Base-by-base conservation (phyloP, 1,284 basidiomycete species). In the Pseudozyma thailandica region DNA sequence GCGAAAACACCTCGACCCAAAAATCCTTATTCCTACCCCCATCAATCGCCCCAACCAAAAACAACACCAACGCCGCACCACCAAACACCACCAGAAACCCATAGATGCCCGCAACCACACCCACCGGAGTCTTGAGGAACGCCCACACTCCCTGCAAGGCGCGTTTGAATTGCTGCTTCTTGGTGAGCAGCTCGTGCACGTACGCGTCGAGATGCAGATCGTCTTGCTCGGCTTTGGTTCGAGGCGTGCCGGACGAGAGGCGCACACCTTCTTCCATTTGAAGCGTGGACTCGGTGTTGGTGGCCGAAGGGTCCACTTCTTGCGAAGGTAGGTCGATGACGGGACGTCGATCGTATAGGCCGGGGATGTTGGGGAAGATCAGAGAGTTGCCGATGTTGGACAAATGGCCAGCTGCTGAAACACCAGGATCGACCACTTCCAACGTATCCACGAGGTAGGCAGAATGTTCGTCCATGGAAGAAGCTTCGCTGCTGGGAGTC, bases 311-410 rank as follows among this genome's bases (percentile, higher is more conserved):
- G 21, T 71, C 58, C 16, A 71, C 52, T 33, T 56, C 39, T 50
- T 57, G 61, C 5, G 66, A 35, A 1, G 66, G 66, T n/a, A 91
- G 83, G 27, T 87, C 85, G 23, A 91, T 85, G 18, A 88, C 85
- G 1, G 90, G 89, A 78, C 87, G 89, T 39, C 89, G 86, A 31
- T 87, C 88, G 81, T 89, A 90, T 77, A 89, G 88, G 1, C 85
- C 56, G 0, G 66, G 62, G 10, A 71, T 85, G 55, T 57, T 54
- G 4, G 90, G 90, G 73, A 90, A 87, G 35, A 91, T 79, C 59
- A 92, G 89, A 10, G 89, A 85, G 72, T 91, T 91, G 6, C 89
- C 89, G n/a, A 90, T 88, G 75, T 91, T 91, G 23, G 89, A 88
- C 31, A 92, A 84, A 43, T 86, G 88, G 3, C 89, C 87, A 3